phyloP scores from a whole-genome alignment of 129 eudicot species.

The Helianthus tuberosus region DNA sequence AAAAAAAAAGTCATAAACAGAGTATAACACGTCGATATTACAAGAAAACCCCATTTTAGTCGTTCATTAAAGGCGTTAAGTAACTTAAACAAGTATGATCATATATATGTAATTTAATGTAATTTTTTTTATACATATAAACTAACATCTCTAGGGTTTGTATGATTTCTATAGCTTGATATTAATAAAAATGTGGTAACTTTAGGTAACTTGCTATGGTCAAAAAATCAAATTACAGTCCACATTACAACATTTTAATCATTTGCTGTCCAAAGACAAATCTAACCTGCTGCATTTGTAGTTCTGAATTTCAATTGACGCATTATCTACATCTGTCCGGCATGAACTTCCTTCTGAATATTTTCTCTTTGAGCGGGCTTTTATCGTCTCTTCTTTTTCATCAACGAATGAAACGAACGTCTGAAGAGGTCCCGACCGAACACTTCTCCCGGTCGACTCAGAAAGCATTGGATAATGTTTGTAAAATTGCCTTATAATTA shows the following conservation, averaged over 20 bases:
- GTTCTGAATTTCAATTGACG: slow-evolving; percentile 30
- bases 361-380: slow-evolving; percentile 46
- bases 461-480: slow-evolving; percentile 32
- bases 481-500: slow-evolving; percentile 33
- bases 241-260: slow-evolving; percentile 4
- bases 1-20: background rate
- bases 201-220: slow-evolving; percentile 6
- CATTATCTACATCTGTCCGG: slow-evolving; percentile 22
- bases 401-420: slow-evolving; percentile 58
- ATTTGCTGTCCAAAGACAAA: slow-evolving; percentile 16
- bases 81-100: background rate
- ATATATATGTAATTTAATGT: background rate
- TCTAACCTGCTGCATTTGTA: slow-evolving; percentile 24
- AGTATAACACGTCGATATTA: background rate
- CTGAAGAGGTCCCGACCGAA: slow-evolving; percentile 47
- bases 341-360: slow-evolving; percentile 39
- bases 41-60: background rate
- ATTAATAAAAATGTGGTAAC: slow-evolving; percentile 8
- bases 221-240: background rate
- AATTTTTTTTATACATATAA: background rate
- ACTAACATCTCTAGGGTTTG: slow-evolving; percentile 2
- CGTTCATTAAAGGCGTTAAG: background rate
- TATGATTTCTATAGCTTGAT: slow-evolving; percentile 15
- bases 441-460: slow-evolving; percentile 36
- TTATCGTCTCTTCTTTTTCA: slow-evolving; percentile 55